phyloP scores from a whole-genome alignment of 768 basidiomycete genomes.

The Boletus fagicola region DNA sequence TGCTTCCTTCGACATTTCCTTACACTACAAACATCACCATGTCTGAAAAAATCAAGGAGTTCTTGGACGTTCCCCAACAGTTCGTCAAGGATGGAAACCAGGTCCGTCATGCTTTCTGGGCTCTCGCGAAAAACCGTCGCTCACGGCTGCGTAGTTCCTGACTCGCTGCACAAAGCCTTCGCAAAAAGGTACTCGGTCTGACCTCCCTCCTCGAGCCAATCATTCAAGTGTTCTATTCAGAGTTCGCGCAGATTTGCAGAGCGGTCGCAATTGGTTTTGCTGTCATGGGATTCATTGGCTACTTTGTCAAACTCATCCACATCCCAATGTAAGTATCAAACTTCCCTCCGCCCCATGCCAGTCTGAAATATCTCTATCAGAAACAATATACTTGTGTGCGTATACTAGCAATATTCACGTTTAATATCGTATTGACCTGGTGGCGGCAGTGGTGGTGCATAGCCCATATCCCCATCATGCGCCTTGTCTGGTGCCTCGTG shows the following conservation, averaged over 20 bases:
- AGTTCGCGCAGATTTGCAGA: constrained; percentile 92
- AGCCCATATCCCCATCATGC: constrained; percentile 29
- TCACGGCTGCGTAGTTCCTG: constrained; percentile 64
- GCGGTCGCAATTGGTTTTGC: constrained; percentile 97
- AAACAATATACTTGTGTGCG: constrained; percentile 98
- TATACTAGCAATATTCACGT: constrained; percentile 24
- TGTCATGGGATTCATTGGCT: constrained; percentile 99
- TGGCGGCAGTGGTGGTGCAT: constrained; percentile 70
- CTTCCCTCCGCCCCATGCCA: neutral
- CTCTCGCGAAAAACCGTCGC: neutral
- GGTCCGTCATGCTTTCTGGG: constrained; percentile 43
- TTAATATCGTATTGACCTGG: constrained; percentile 26
- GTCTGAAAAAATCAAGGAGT: constrained; percentile 89
- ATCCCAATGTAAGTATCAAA: constrained; percentile 84
- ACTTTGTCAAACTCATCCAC: constrained; percentile 97
- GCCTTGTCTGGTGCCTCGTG: constrained; percentile 8
- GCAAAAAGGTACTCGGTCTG: constrained; percentile 67
- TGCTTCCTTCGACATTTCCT: constrained; percentile 15
- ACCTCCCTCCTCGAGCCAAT: neutral
- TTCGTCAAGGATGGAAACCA: constrained; percentile 93
- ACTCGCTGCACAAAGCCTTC: constrained; percentile 98
- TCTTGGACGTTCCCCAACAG: constrained; percentile 87
- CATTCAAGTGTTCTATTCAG: constrained; percentile 41
- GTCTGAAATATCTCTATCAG: constrained; percentile 40
- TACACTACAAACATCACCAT: constrained; percentile 44